Percentiles rank a stretch among this genome's conserved stretches.
Evolutionary conservation across 305 asterid genomes (phyloP).

Genomic region (Solanum hybrid): DNA sequence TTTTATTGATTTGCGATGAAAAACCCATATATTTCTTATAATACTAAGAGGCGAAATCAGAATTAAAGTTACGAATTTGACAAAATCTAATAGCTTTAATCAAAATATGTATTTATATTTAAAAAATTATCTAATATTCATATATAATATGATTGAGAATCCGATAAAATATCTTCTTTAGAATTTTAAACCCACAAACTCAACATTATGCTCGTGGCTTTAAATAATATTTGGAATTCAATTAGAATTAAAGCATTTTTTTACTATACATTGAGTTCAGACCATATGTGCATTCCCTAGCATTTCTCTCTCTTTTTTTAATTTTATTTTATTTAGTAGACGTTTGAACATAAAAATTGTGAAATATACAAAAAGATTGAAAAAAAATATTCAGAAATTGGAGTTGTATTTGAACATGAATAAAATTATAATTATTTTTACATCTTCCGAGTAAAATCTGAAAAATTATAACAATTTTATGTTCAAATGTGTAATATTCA

Average conservation of each 20-base stretch:
- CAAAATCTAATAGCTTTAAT: too few species aligned
- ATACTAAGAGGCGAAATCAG: too few species aligned
- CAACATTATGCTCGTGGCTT: not conserved
- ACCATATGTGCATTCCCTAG: not conserved
- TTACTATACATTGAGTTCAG: not conserved
- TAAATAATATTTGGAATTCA: not conserved
- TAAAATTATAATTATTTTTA: too few species aligned
- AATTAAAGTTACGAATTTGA: too few species aligned
- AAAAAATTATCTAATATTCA: too few species aligned
- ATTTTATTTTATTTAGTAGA: not conserved
- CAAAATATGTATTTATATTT: too few species aligned
- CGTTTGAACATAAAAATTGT: too few species aligned
- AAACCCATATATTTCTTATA: too few species aligned
- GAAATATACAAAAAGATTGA: too few species aligned
- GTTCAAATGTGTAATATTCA: not conserved
- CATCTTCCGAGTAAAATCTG: not conserved
- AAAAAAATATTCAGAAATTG: too few species aligned
- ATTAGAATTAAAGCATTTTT: not conserved
- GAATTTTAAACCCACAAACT: not conserved
- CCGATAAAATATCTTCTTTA: not conserved
- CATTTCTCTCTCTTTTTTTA: not conserved
- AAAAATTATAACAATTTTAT: too few species aligned
- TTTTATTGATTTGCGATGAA: not conserved
- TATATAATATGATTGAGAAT: not conserved
- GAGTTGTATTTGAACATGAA: too few species aligned